A percentile compares a stretch with the other conserved stretches of the same genome.
These are phyloP conservation scores for Angomonas desouzai DNA, from an alignment of 208 protist genomes.

Conservation along the genomic window DNA sequence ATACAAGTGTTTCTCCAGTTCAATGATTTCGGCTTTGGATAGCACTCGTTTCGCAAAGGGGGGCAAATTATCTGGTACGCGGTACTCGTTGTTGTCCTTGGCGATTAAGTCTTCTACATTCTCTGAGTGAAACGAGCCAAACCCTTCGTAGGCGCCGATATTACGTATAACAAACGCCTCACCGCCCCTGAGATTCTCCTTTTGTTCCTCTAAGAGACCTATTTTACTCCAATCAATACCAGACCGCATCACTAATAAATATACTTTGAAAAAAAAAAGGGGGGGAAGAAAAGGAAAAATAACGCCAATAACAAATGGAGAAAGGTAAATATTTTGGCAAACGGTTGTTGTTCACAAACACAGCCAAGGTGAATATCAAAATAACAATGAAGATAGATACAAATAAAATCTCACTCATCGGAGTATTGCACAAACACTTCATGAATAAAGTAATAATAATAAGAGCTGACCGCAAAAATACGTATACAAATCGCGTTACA, in stretches of 20 bases:
- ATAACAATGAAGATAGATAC: too few relatives aligned
- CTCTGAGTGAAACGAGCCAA: constrained; percentile 90
- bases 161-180: constrained; percentile 16
- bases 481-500: too few relatives aligned
- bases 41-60: constrained; percentile 48
- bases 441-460: too few relatives aligned
- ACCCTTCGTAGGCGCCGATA: constrained; percentile 76
- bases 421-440: too few relatives aligned
- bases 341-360: too few relatives aligned
- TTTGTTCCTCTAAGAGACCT: constrained; percentile 22
- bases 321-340: too few relatives aligned
- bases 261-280: constrained; percentile 13
- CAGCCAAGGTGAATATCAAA: too few relatives aligned
- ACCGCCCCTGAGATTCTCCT: constrained; percentile 24
- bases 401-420: too few relatives aligned
- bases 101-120: constrained; percentile 85
- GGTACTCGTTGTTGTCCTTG: constrained; percentile 37
- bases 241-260: constrained; percentile 8
- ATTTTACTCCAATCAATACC: constrained; percentile 35
- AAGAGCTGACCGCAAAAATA: too few relatives aligned
- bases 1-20: not conserved
- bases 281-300: too few relatives aligned
- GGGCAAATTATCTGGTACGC: constrained; percentile 32
- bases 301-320: too few relatives aligned
- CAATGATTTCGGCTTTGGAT: constrained; percentile 27